Percentiles rank a stretch among this genome's conserved stretches.
Conservation (phyloP, 73 alveolate species). For the Durusdinium trenchii region DNA sequence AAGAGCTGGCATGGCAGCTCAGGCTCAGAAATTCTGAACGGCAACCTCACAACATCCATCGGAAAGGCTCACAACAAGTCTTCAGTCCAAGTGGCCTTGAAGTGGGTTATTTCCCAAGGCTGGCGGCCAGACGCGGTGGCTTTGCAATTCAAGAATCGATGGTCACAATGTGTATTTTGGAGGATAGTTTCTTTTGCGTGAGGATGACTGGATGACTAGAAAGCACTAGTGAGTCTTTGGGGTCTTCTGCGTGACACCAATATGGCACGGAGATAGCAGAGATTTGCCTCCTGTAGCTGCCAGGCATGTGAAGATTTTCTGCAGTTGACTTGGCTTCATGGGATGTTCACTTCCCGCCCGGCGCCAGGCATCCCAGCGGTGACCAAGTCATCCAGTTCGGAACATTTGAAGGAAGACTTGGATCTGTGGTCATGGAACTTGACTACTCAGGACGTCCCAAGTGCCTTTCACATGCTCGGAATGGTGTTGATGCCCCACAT, state of each 20-base stretch:
- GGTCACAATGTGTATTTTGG: background rate
- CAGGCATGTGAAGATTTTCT: too few relatives aligned
- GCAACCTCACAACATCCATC: constrained; percentile 65
- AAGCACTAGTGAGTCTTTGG: too few relatives aligned
- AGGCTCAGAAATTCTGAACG: constrained; percentile 65
- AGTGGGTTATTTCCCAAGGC: constrained; percentile 86
- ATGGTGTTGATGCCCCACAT: background rate
- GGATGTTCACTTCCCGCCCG: background rate
- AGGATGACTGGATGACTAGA: too few relatives aligned
- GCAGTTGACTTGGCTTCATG: background rate
- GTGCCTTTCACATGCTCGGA: background rate
- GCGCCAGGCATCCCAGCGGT: constrained; percentile 72
- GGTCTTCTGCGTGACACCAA: too few relatives aligned
- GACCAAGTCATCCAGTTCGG: constrained; percentile 56
- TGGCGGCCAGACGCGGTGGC: background rate
- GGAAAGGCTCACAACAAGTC: constrained; percentile 66
- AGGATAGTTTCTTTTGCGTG: too few relatives aligned
- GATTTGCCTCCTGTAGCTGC: too few relatives aligned
- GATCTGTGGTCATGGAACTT: constrained; percentile 66
- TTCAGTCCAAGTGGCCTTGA: constrained; percentile 72
- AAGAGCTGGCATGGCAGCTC: background rate
- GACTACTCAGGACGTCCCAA: background rate
- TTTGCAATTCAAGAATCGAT: background rate
- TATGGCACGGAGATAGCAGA: too few relatives aligned
- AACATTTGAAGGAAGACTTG: constrained; percentile 37